Evolutionary conservation across 1,284 basidiomycete genomes (phyloP).

Genomic region (Marasmius tenuissimus): DNA sequence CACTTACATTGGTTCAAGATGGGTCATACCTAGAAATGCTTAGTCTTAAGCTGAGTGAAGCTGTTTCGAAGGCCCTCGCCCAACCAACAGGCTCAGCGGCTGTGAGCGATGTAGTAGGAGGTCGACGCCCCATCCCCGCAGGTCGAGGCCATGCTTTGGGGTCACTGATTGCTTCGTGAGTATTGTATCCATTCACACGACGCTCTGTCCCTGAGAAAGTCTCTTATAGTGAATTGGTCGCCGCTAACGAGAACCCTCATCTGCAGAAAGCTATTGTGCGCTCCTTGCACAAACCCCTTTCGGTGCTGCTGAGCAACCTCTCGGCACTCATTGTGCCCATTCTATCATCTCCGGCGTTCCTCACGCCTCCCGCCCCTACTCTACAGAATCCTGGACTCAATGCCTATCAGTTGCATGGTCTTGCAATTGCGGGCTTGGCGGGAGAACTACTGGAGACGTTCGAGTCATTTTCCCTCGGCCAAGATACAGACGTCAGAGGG

Average conservation of each 20-base stretch:
- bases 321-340: slow-evolving; percentile 66
- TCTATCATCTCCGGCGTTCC: slow-evolving; percentile 63
- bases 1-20: slow-evolving; percentile 62
- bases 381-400: slow-evolving; percentile 53
- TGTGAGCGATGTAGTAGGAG: slow-evolving; percentile 52
- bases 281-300: slow-evolving; percentile 71
- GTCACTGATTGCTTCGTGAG: slow-evolving; percentile 66
- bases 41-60: slow-evolving; percentile 74
- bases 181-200: slow-evolving; percentile 19
- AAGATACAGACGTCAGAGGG: slow-evolving; percentile 57
- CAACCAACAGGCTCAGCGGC: slow-evolving; percentile 56
- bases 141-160: slow-evolving; percentile 70
- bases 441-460: slow-evolving; percentile 71
- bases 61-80: slow-evolving; percentile 71
- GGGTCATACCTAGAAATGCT: slow-evolving; percentile 77
- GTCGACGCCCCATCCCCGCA: slow-evolving; percentile 66
- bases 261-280: slow-evolving; percentile 70
- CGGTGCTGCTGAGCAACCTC: slow-evolving; percentile 68
- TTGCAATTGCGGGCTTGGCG: slow-evolving; percentile 65
- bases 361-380: slow-evolving; percentile 48
- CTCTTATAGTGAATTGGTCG: slow-evolving; percentile 63
- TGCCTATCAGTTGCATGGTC: slow-evolving; percentile 68
- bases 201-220: slow-evolving; percentile 13
- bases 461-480: slow-evolving; percentile 60
- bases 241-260: slow-evolving; percentile 60